Evolutionary conservation across 495 filamentous ascomycete species (phyloP).

Genomic region (Aspergillus sclerotioniger): DNA sequence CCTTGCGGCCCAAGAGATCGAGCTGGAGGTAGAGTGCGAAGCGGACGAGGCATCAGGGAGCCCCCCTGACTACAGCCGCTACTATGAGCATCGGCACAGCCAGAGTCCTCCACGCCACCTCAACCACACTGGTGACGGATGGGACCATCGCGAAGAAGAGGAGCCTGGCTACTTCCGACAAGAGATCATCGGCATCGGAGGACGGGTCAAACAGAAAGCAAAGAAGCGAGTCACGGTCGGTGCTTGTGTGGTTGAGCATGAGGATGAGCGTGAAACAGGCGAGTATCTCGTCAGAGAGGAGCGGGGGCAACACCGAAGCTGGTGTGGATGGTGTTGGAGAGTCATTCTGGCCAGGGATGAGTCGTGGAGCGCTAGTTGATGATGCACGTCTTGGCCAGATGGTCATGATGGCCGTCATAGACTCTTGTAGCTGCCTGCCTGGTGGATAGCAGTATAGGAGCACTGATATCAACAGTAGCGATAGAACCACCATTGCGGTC

Average conservation of each 20-base stretch:
- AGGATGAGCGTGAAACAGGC: conserved; percentile 67
- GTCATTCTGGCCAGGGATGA: conserved; percentile 38
- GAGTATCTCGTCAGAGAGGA: conserved; percentile 65
- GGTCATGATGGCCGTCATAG: no score
- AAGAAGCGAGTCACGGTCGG: conserved; percentile 75
- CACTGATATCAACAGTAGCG: no score
- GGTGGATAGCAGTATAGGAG: no score
- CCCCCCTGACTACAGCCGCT: conserved; percentile 16
- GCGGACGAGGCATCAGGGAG: conserved; percentile 50
- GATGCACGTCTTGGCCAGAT: no score
- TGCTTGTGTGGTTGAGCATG: conserved; percentile 76
- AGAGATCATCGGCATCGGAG: conserved; percentile 86
- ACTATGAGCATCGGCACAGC: conserved; percentile 10
- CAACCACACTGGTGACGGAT: conserved; percentile 8
- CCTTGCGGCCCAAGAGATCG: conserved; percentile 67
- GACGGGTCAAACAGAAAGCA: conserved; percentile 75
- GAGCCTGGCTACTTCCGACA: conserved; percentile 71
- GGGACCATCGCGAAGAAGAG: conserved; percentile 35
- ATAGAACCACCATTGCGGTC: no score
- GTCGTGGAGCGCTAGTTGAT: conserved; percentile 3
- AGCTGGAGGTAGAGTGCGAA: conserved; percentile 79
- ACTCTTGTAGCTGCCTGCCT: no score
- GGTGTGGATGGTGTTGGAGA: conserved; percentile 53
- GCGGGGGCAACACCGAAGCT: conserved; percentile 45
- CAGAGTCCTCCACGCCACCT: conserved; percentile 6